A percentile compares a stretch with the other conserved stretches of the same genome.
phyloP scores from a whole-genome alignment of 306 rosid species.

The Fragaria vesca region DNA sequence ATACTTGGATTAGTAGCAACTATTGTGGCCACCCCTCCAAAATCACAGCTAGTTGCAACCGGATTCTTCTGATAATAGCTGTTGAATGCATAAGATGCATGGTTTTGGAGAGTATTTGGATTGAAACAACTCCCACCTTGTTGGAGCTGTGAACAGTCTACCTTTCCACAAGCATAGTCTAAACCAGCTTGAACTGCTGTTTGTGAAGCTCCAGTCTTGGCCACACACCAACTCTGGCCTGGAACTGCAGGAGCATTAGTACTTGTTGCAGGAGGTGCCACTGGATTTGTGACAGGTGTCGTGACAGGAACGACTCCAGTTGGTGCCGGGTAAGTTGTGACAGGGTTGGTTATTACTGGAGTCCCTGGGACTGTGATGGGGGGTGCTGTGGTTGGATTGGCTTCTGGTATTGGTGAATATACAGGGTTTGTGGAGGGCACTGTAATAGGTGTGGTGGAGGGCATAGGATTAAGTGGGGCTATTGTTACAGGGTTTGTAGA shows the following conservation, averaged over 20 bases:
- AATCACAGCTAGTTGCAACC: constrained; percentile 76
- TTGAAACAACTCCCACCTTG: constrained; percentile 74
- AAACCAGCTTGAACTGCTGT: constrained; percentile 70
- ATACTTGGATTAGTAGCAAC: constrained; percentile 77
- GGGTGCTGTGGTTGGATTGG: constrained; percentile 50
- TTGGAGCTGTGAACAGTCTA: constrained; percentile 81
- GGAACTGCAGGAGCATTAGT: constrained; percentile 46
- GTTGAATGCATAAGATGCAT: constrained; percentile 90
- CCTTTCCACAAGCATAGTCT: constrained; percentile 85
- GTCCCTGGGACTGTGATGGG: constrained; percentile 51
- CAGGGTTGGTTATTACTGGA: constrained; percentile 61
- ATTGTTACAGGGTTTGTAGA: constrained; percentile 57
- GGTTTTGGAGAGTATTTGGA: constrained; percentile 71
- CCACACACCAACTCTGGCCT: constrained; percentile 90
- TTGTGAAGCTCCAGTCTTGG: constrained; percentile 59
- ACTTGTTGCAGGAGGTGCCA: constrained; percentile 53
- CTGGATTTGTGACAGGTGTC: constrained; percentile 45
- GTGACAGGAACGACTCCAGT: constrained; percentile 43
- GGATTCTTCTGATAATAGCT: constrained; percentile 84
- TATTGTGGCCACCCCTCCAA: constrained; percentile 73
- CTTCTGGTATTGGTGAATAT: constrained; percentile 45
- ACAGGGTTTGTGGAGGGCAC: constrained; percentile 49
- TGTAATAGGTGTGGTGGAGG: constrained; percentile 65
- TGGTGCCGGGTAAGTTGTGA: constrained; percentile 71
- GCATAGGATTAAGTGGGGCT: constrained; percentile 59